These are phyloP conservation scores for Ophiobolus disseminans DNA, from an alignment of 2,329 filamentous ascomycete genomes.

Conservation along the genomic window DNA sequence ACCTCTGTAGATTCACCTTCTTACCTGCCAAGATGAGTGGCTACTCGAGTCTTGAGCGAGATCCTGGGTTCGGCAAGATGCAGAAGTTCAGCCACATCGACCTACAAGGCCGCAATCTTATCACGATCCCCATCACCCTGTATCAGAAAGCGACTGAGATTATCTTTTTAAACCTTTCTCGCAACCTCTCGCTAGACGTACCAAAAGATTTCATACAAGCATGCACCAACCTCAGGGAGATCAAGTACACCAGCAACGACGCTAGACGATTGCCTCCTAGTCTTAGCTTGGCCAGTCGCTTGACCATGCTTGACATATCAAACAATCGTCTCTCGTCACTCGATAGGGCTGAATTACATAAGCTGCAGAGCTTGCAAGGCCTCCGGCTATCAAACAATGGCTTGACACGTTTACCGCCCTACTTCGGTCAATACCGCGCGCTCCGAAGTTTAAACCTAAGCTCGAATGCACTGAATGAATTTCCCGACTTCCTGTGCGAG, in stretches of 20 bases:
- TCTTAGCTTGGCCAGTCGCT: slow-evolving; percentile 76
- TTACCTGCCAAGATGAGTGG: slow-evolving; percentile 87
- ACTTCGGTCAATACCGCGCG: slow-evolving; percentile 80
- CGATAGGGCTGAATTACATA: slow-evolving; percentile 81
- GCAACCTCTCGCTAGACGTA: slow-evolving; percentile 89
- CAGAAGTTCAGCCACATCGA: slow-evolving; percentile 96
- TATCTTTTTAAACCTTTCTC: slow-evolving; percentile 90
- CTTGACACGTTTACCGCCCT: slow-evolving; percentile 76
- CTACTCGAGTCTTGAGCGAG: slow-evolving; percentile 72
- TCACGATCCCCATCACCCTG: slow-evolving; percentile 92
- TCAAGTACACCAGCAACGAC: slow-evolving; percentile 96
- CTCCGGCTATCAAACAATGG: slow-evolving; percentile 95
- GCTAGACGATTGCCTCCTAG: slow-evolving; percentile 84
- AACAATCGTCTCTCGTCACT: slow-evolving; percentile 91
- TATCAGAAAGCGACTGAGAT: slow-evolving; percentile 93
- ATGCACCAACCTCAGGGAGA: slow-evolving; percentile 88
- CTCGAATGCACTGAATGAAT: slow-evolving; percentile 86
- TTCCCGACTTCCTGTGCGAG: slow-evolving; percentile 84
- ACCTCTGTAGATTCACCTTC: slow-evolving; percentile 95
- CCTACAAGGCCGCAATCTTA: slow-evolving; percentile 84
- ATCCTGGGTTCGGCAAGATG: slow-evolving; percentile 80
- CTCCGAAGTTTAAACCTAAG: slow-evolving; percentile 88
- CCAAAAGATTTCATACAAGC: slow-evolving; percentile 96
- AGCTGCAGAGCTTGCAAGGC: slow-evolving; percentile 78
- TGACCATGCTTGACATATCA: slow-evolving; percentile 92